Percentiles rank a stretch among this genome's conserved stretches.
phyloP scores from a whole-genome alignment of 2,329 filamentous ascomycete species.

The Bipolaris gigantea region DNA sequence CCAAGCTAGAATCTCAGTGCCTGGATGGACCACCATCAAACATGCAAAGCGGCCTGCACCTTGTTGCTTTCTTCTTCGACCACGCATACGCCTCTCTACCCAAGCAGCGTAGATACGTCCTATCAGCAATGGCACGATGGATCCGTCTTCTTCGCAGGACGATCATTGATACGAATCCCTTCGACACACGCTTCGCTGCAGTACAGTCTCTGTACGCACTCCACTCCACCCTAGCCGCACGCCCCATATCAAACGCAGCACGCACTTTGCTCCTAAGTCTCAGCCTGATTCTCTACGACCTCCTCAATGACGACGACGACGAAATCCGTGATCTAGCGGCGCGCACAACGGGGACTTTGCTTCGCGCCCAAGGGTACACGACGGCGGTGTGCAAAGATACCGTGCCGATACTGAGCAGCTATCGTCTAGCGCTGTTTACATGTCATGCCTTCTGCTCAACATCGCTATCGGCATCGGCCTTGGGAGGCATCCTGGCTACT shows the following conservation, averaged over 20 bases:
- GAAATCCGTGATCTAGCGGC: constrained; percentile 74
- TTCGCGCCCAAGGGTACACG: constrained; percentile 35
- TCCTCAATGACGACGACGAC: constrained; percentile 81
- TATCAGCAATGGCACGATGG: constrained; percentile 26
- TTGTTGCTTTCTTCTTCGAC: constrained; percentile 40
- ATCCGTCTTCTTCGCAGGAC: constrained; percentile 36
- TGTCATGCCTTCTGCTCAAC: constrained; percentile 34
- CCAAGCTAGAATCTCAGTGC: constrained; percentile 33
- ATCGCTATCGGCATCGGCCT: too few species aligned
- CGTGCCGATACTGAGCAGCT: constrained; percentile 54
- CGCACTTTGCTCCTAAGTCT: constrained; percentile 27
- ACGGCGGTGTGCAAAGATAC: constrained; percentile 35
- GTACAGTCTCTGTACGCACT: constrained; percentile 57
- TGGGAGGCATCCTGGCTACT: constrained; percentile 38
- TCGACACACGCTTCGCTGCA: constrained; percentile 66
- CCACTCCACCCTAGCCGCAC: constrained; percentile 25
- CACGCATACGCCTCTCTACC: constrained; percentile 19
- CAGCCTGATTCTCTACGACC: constrained; percentile 50
- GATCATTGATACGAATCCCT: constrained; percentile 50
- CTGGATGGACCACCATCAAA: constrained; percentile 34
- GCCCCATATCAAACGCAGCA: constrained; percentile 10
- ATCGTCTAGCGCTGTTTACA: constrained; percentile 43
- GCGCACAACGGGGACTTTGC: constrained; percentile 51
- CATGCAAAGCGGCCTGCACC: constrained; percentile 35
- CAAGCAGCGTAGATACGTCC: constrained; percentile 1